phyloP scores from a whole-genome alignment of 768 basidiomycete species.

The Zangia roseola region DNA sequence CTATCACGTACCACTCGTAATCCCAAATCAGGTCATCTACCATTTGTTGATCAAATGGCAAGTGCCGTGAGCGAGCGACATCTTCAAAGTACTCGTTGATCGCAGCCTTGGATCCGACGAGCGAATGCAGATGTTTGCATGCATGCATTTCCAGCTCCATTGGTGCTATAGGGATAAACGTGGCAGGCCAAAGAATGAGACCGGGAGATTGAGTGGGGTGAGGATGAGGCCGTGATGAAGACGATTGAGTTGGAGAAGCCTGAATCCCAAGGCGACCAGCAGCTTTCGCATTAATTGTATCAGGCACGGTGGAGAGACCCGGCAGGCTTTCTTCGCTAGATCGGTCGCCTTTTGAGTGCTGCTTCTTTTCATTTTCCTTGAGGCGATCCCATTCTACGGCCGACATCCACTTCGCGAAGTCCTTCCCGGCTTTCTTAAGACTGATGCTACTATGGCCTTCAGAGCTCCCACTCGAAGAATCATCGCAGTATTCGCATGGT shows the following conservation, averaged over 20 bases:
- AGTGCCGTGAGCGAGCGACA: slow-evolving; percentile 23
- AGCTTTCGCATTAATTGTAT: slow-evolving; percentile 35
- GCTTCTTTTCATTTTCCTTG: slow-evolving; percentile 28
- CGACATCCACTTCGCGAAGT: slow-evolving; percentile 36
- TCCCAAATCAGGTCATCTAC: slow-evolving; percentile 35
- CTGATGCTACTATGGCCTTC: slow-evolving; percentile 23
- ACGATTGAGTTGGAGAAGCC: slow-evolving; percentile 11
- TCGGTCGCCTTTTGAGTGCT: slow-evolving; percentile 21
- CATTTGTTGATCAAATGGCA: slow-evolving; percentile 19
- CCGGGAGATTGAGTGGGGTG: slow-evolving; percentile 58
- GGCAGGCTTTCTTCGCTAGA: slow-evolving; percentile 26
- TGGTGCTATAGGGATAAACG: slow-evolving; percentile 57
- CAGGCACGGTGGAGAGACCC: slow-evolving; percentile 25
- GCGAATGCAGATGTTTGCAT: slow-evolving; percentile 64
- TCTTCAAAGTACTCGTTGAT: slow-evolving; percentile 49
- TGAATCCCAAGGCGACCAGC: slow-evolving; percentile 39
- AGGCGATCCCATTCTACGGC: slow-evolving; percentile 36
- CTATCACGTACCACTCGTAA: slow-evolving; percentile 33
- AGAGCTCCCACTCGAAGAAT: slow-evolving; percentile 22
- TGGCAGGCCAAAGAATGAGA: slow-evolving; percentile 55
- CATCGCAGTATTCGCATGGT: slow-evolving; percentile 18
- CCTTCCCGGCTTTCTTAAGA: slow-evolving; percentile 31
- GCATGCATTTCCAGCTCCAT: slow-evolving; percentile 71
- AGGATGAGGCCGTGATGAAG: background rate
- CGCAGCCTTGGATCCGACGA: slow-evolving; percentile 62